Conservation (phyloP, 257 asterid species). For the Plantago major region DNA sequence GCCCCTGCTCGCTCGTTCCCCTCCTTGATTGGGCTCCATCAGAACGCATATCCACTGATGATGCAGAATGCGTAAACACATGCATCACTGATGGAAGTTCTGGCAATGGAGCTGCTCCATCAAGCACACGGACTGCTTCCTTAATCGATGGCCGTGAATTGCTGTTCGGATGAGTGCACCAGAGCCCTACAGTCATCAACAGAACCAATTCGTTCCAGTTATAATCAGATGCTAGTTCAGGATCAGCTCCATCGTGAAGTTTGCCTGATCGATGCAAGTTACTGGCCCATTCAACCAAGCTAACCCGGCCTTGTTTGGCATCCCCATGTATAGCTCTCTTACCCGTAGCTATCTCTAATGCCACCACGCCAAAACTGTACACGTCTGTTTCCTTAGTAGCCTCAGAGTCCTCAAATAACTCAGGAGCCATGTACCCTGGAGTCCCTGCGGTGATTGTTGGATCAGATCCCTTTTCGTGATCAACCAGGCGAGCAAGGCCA, state of each 20-base stretch:
- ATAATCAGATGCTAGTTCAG: slow-evolving; percentile 12
- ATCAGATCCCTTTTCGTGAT: slow-evolving; percentile 14
- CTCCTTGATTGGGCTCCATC: too few relatives aligned
- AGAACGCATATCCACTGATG: too few relatives aligned
- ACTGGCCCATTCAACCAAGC: slow-evolving; percentile 34
- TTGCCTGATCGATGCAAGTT: slow-evolving; percentile 21
- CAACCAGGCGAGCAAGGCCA: slow-evolving; percentile 20
- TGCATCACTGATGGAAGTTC: slow-evolving; percentile 12
- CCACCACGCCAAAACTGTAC: slow-evolving; percentile 9
- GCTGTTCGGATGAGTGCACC: slow-evolving; percentile 35
- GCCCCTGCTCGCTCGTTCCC: too few relatives aligned
- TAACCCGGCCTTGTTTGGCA: slow-evolving; percentile 5
- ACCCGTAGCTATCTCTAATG: slow-evolving; percentile 13
- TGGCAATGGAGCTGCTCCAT: slow-evolving; percentile 26
- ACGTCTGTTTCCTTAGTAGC: slow-evolving; percentile 30
- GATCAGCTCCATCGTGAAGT: slow-evolving; percentile 27
- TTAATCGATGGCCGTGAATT: slow-evolving; percentile 30
- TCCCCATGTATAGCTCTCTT: slow-evolving; percentile 3
- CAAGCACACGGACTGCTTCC: slow-evolving; percentile 29
- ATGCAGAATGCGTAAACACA: too few relatives aligned
- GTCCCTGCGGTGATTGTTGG: background rate
- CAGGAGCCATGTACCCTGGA: slow-evolving; percentile 22
- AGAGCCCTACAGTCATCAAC: slow-evolving; percentile 28
- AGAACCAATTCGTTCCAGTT: slow-evolving; percentile 17
- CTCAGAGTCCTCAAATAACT: slow-evolving; percentile 30